phyloP scores from a whole-genome alignment of 2,329 filamentous ascomycete species.

The Hymenoscyphus salicellus region DNA sequence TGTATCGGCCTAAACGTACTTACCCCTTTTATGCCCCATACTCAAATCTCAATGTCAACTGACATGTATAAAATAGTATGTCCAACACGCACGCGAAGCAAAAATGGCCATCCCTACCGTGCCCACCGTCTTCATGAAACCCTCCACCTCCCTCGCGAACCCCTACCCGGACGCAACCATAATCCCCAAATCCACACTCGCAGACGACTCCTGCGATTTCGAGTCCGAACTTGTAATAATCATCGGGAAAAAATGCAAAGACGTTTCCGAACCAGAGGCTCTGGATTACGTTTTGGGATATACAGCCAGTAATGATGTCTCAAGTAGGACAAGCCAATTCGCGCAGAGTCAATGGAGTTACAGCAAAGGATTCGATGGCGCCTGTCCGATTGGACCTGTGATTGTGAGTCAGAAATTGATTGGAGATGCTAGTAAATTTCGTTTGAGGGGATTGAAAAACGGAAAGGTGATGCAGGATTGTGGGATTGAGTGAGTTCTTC shows the following conservation, averaged over 20 bases:
- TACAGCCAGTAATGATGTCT: conserved; percentile 55
- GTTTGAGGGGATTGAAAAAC: conserved; percentile 48
- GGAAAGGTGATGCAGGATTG: conserved; percentile 46
- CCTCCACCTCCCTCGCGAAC: conserved; percentile 28
- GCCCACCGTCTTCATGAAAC: conserved; percentile 39
- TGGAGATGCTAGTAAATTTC: conserved; percentile 42
- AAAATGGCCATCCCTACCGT: conserved; percentile 43
- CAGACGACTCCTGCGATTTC: conserved; percentile 46
- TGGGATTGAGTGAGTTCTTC: conserved; percentile 38
- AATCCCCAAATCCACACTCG: conserved; percentile 45
- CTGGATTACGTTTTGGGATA: conserved; percentile 54
- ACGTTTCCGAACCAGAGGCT: conserved; percentile 47
- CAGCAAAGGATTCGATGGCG: conserved; percentile 49
- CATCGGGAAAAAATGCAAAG: conserved; percentile 46
- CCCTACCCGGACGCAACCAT: conserved; percentile 39
- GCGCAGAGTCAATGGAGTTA: conserved; percentile 50
- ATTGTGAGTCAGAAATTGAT: conserved; percentile 46
- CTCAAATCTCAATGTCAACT: conserved; percentile 1
- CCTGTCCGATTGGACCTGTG: conserved; percentile 49
- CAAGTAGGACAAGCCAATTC: conserved; percentile 49
- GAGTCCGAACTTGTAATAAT: conserved; percentile 51
- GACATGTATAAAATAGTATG: conserved; percentile 37
- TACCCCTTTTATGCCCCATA: neutral
- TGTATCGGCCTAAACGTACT: conserved; percentile 51
- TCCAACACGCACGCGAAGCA: conserved; percentile 46